These are phyloP conservation scores for Perilla frutescens DNA, from an alignment of 257 asterid genomes.

Conservation along the genomic window DNA sequence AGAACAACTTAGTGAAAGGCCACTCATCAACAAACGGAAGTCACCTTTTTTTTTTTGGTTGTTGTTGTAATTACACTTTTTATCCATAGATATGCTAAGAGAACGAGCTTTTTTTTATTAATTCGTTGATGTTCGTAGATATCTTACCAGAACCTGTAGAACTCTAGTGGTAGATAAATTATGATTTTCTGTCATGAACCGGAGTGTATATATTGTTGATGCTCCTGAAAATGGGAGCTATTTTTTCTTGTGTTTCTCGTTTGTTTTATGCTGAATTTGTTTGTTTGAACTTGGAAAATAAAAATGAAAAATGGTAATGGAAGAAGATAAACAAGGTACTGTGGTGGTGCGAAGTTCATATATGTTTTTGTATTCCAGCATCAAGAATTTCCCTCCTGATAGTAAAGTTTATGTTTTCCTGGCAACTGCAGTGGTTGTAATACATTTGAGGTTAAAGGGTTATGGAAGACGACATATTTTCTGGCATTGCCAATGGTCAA, in stretches of 20 bases:
- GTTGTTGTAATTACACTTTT: not conserved
- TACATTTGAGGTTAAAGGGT: not conserved
- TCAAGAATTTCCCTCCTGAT: not conserved
- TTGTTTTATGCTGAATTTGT: not conserved
- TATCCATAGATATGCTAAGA: slow-evolving; percentile 1
- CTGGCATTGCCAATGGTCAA: slow-evolving; percentile 42
- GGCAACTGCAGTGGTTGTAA: slow-evolving; percentile 35
- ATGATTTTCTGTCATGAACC: not conserved
- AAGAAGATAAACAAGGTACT: not conserved
- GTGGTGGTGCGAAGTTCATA: not conserved
- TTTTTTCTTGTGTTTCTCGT: not conserved
- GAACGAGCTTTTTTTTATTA: not conserved
- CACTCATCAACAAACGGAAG: slow-evolving; percentile 2
- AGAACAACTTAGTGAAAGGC: not conserved
- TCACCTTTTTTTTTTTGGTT: too few species aligned
- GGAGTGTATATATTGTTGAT: not conserved
- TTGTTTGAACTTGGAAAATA: not conserved
- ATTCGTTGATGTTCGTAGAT: not conserved
- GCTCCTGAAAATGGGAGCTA: not conserved
- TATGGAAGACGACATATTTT: slow-evolving; percentile 52
- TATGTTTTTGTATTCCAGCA: not conserved
- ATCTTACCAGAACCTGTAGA: not conserved
- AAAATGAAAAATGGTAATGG: slow-evolving; percentile 7
- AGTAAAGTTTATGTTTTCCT: not conserved
- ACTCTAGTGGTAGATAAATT: not conserved